Percentiles rank a stretch among this genome's conserved stretches.
phyloP scores from a whole-genome alignment of 768 basidiomycete genomes.

The Porphyrellus cyaneotinctus region DNA sequence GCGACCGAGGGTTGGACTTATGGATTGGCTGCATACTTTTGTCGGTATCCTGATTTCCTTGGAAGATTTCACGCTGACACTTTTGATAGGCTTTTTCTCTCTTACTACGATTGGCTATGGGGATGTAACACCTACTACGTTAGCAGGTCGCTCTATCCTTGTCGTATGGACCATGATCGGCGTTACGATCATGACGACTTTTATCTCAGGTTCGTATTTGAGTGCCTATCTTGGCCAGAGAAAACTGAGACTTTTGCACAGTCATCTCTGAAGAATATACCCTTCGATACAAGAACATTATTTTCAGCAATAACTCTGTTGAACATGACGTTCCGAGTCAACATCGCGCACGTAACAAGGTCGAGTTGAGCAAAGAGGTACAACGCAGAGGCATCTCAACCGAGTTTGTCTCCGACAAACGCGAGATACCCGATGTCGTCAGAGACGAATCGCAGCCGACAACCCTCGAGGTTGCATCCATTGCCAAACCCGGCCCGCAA shows the following conservation, averaged over 20 bases:
- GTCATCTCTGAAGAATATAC: constrained; percentile 67
- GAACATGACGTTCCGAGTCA: constrained; percentile 42
- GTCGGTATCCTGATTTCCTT: constrained; percentile 36
- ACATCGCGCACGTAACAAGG: constrained; percentile 35
- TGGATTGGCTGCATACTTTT: constrained; percentile 66
- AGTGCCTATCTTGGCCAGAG: neutral
- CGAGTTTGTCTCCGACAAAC: neutral
- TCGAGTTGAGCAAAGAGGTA: constrained; percentile 13
- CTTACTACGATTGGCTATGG: constrained; percentile 76
- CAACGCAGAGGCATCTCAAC: constrained; percentile 4
- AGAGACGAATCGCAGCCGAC: neutral
- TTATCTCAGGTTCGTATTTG: constrained; percentile 56
- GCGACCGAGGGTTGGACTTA: constrained; percentile 68
- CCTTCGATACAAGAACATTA: constrained; percentile 56
- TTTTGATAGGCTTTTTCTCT: constrained; percentile 54
- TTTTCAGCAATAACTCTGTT: constrained; percentile 45
- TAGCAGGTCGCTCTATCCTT: constrained; percentile 72
- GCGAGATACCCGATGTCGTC: neutral
- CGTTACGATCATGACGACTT: constrained; percentile 70
- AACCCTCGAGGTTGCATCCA: neutral
- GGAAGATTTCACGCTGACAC: neutral
- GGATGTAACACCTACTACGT: constrained; percentile 57
- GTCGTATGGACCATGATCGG: constrained; percentile 76
- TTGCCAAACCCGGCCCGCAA: constrained; percentile 2
- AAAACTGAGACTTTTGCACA: constrained; percentile 21